These are phyloP conservation scores for Saccharomyces hybrid DNA, from an alignment of 1,139 yeast genomes.

Conservation along the genomic window DNA sequence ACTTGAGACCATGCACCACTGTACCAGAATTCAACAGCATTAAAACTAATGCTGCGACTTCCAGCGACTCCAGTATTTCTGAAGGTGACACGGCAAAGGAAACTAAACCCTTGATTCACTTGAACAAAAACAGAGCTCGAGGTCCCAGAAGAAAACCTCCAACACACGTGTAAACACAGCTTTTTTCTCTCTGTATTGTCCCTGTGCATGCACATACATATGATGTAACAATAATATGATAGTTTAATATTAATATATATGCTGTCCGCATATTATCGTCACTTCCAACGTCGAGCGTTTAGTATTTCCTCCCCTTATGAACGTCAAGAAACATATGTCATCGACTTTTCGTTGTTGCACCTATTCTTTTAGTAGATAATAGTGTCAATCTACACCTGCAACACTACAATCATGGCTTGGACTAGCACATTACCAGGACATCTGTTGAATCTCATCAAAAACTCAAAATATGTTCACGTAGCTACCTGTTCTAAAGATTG, in stretches of 20 bases:
- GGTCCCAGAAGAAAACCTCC: slow-evolving; percentile 77
- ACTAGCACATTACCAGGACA: slow-evolving; percentile 45
- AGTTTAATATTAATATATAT: neutral
- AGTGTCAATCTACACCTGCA: neutral
- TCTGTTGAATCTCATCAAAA: slow-evolving; percentile 47
- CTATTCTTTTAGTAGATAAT: neutral
- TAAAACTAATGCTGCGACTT: neutral
- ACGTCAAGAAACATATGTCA: neutral
- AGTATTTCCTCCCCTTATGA: neutral
- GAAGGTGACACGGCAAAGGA: neutral
- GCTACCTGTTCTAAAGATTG: slow-evolving; percentile 62
- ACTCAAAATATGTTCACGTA: slow-evolving; percentile 66
- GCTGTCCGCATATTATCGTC: neutral
- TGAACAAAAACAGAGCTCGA: slow-evolving; percentile 55
- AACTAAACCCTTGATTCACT: slow-evolving; percentile 40
- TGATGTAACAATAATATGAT: neutral
- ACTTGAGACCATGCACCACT: neutral
- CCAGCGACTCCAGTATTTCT: neutral
- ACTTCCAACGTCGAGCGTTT: neutral
- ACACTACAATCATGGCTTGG: slow-evolving; percentile 14
- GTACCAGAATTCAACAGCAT: neutral
- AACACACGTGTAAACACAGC: slow-evolving; percentile 6
- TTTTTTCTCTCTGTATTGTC: neutral
- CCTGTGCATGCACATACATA: neutral
- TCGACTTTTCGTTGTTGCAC: neutral